A percentile compares a stretch with the other conserved stretches of the same genome.
Evolutionary conservation across 495 filamentous ascomycete species (phyloP).

Genomic region (Beverwykella pulmonaria): DNA sequence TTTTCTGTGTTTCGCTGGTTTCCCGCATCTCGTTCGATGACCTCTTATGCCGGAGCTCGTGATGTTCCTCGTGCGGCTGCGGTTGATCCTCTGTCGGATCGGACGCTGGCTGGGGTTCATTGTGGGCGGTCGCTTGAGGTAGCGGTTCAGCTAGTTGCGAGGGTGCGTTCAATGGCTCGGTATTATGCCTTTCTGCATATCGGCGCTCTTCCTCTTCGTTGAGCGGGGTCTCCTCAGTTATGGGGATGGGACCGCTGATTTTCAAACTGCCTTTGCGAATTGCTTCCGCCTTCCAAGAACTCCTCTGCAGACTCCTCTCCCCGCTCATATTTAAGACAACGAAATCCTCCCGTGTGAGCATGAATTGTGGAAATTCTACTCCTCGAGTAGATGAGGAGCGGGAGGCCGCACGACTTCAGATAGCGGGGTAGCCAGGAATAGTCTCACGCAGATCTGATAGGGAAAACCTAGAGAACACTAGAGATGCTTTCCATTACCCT

Average conservation of each 20-base stretch:
- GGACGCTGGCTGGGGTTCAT: neutral
- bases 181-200: conserved; percentile 22
- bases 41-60: conserved; percentile 15
- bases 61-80: conserved; percentile 3
- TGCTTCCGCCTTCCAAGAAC: conserved; percentile 40
- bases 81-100: conserved; percentile 2
- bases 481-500: conserved; percentile 21
- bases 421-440: neutral
- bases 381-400: neutral
- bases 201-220: conserved; percentile 31
- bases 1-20: conserved; percentile 17
- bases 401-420: conserved; percentile 8
- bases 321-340: conserved; percentile 29
- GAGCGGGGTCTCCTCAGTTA: conserved; percentile 32
- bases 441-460: conserved; percentile 18
- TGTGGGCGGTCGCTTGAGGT: neutral
- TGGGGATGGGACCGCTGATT: conserved; percentile 43
- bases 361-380: conserved; percentile 15
- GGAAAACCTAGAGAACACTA: conserved; percentile 10
- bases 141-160: neutral
- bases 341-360: conserved; percentile 31
- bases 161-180: neutral
- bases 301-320: conserved; percentile 24
- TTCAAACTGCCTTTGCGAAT: conserved; percentile 43
- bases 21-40: conserved; percentile 15